Evolutionary conservation across 768 basidiomycete genomes (phyloP).

Genomic region (Rhizopogon salebrosus): DNA sequence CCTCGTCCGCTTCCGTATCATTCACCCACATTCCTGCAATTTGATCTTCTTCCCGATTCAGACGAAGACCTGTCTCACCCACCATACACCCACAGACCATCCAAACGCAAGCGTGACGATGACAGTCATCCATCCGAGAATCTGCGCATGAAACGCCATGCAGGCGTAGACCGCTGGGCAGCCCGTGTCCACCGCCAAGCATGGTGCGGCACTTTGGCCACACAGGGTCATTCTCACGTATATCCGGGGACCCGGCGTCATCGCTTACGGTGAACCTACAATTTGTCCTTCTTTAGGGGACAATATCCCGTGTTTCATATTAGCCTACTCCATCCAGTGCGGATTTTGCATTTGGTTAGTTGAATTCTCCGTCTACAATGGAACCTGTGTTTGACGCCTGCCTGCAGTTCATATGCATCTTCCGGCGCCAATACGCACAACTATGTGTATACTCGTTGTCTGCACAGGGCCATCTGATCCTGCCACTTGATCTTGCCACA

Average conservation of each 20-base stretch:
- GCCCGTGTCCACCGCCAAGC: constrained; percentile 12
- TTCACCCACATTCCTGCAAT: constrained; percentile 64
- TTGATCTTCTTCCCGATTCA: constrained; percentile 57
- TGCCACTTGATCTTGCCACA: neutral
- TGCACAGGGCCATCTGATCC: neutral
- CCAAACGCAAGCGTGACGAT: constrained; percentile 48
- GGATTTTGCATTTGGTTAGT: neutral
- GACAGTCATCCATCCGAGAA: constrained; percentile 12
- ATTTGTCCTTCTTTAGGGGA: neutral
- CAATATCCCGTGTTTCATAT: neutral
- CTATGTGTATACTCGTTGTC: too few species aligned
- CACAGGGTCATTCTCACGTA: neutral
- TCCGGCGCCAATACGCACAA: too few species aligned
- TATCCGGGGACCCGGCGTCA: neutral
- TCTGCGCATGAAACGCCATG: constrained; percentile 20
- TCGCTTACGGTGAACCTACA: neutral
- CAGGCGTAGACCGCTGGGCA: constrained; percentile 10
- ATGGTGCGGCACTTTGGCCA: constrained; percentile 3
- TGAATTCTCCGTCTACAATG: neutral
- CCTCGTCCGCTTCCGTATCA: constrained; percentile 68
- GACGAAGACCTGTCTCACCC: constrained; percentile 69
- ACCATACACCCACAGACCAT: constrained; percentile 52
- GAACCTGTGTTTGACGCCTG: too few species aligned
- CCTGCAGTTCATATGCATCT: too few species aligned
- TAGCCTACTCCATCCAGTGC: neutral